Evolutionary conservation across 495 filamentous ascomycete genomes (phyloP).

Genomic region (Tuber melanosporum): DNA sequence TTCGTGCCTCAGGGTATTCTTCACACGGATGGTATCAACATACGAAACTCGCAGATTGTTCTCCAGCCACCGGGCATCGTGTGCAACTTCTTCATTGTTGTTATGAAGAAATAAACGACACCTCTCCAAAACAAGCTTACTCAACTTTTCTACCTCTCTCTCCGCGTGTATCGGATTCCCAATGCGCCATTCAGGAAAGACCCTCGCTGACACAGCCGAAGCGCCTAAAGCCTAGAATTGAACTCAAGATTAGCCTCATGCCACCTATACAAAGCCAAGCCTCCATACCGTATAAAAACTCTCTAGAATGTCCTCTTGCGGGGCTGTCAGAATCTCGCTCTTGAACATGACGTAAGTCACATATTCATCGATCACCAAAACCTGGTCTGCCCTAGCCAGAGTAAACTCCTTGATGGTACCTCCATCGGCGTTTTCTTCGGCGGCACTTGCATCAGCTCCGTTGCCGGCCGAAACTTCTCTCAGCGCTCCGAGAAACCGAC

Average conservation of each 20-base stretch:
- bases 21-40: slow-evolving; percentile 66
- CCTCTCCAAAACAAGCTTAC: slow-evolving; percentile 75
- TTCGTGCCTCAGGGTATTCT: slow-evolving; percentile 59
- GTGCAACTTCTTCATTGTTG: slow-evolving; percentile 63
- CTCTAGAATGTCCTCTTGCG: slow-evolving; percentile 80
- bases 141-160: slow-evolving; percentile 49
- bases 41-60: slow-evolving; percentile 71
- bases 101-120: slow-evolving; percentile 76
- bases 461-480: slow-evolving; percentile 57
- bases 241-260: slow-evolving; percentile 11
- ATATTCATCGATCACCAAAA: slow-evolving; percentile 81
- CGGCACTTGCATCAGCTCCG: slow-evolving; percentile 38
- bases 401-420: slow-evolving; percentile 68
- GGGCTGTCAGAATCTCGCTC: slow-evolving; percentile 69
- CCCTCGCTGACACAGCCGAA: slow-evolving; percentile 52
- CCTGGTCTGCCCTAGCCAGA: slow-evolving; percentile 60
- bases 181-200: slow-evolving; percentile 56
- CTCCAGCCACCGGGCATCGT: slow-evolving; percentile 82
- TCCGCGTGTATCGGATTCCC: slow-evolving; percentile 49
- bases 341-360: slow-evolving; percentile 79
- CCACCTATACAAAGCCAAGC: not conserved
- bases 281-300: slow-evolving; percentile 59
- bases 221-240: slow-evolving; percentile 50
- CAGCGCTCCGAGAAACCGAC: slow-evolving; percentile 71
- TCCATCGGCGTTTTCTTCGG: slow-evolving; percentile 58